phyloP scores from a whole-genome alignment of 1,284 basidiomycete genomes.

The Austroboletus novae-zelandiae region DNA sequence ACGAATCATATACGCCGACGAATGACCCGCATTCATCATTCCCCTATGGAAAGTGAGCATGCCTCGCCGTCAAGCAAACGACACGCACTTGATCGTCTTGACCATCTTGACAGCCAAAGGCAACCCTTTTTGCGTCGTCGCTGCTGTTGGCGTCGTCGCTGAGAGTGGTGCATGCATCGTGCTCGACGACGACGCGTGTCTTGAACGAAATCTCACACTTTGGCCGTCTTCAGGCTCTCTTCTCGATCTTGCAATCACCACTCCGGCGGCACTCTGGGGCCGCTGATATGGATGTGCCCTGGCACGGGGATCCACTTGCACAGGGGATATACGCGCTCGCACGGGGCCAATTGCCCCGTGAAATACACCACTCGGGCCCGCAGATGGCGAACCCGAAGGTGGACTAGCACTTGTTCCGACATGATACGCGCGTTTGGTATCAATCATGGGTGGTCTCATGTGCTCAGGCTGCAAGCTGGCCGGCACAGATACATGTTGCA shows the following conservation, averaged over 20 bases:
- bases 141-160: not conserved
- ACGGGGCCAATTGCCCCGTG: conserved; percentile 21
- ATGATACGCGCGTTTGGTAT: conserved; percentile 29
- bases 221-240: conserved; percentile 24
- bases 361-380: conserved; percentile 21
- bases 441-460: conserved; percentile 35
- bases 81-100: conserved; percentile 23
- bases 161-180: conserved; percentile 8
- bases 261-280: conserved; percentile 31
- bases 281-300: conserved; percentile 33
- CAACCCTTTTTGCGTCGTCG: conserved; percentile 5
- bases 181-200: conserved; percentile 14
- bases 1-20: conserved; percentile 37
- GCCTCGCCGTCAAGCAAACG: not conserved
- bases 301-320: conserved; percentile 23
- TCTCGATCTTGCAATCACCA: conserved; percentile 22
- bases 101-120: conserved; percentile 4
- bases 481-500: conserved; percentile 27
- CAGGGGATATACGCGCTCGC: conserved; percentile 26
- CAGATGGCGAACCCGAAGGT: conserved; percentile 29
- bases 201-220: conserved; percentile 28
- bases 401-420: conserved; percentile 29
- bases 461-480: conserved; percentile 24
- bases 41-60: conserved; percentile 17
- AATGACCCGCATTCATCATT: conserved; percentile 21